Evolutionary conservation across 1,139 yeast genomes (phyloP), one percentile per base, ranked within the genome.

Genomic region (Kodamaea sp.): DNA sequence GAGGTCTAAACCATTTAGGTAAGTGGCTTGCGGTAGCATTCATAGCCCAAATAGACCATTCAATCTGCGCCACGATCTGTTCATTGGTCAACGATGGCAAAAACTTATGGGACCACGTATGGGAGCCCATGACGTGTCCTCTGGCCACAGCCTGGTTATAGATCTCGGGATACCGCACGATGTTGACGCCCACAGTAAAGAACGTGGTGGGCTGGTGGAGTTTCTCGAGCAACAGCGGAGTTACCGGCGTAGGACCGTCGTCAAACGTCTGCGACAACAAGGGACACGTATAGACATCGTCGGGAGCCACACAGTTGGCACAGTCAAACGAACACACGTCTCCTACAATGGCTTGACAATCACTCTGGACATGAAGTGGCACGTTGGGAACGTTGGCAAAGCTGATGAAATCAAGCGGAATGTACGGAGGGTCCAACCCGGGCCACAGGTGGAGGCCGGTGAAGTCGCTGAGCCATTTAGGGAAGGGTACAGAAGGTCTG

Each of bases 21-120:
- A 86, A 57, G 50, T 89, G 92, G 15, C 81, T 71, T 0, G 88
- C 85, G 0, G 97, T 89, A 3, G 97, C 96, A 61, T 92, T 89
- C 94, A 89, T 87, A 5, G 97, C 96, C 97, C 97, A 90, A 24
- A 89, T 80, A 2, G 95, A 83, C 98, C 97, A 90, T 61, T 90
- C 83, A 29, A 90, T 64, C 57, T 90, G 96, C 0, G 97, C 96
- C 39, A 85, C 80, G 14, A 90, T 78, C 43, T 87, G 76, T 57
- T 87, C 92, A 55, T 88, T 88, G 12, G 78, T 59, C 38, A 90
- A 66, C 1, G 80, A 63, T 1, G 97, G 97, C 42, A 90, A 69
- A 49, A 83, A 86, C 39, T 81, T 80, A 62, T 90, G 97, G 4
- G 92, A 80, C 96, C 97, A 90, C 1, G 97, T 88, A 57, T 90